phyloP scores from a whole-genome alignment of 257 asterid species.

The Knoxia roxburghii region DNA sequence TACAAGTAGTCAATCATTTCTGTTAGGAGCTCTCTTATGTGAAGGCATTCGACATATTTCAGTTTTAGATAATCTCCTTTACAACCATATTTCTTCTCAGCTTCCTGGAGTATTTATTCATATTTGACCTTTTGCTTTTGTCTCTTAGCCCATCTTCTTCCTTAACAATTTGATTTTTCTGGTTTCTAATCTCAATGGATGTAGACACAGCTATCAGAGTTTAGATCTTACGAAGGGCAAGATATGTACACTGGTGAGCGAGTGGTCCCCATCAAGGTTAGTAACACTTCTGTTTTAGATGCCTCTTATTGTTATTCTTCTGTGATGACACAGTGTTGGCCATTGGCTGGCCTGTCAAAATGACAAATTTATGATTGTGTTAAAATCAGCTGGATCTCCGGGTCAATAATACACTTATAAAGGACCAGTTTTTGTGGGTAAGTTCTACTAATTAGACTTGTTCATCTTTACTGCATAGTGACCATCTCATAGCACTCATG shows the following conservation, averaged over 20 bases:
- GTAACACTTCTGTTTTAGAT: constrained; percentile 12
- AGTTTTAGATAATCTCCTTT: not conserved
- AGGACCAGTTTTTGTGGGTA: constrained; percentile 96
- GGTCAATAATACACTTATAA: constrained; percentile 77
- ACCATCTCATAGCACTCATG: not conserved
- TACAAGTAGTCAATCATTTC: not conserved
- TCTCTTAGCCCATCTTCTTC: not conserved
- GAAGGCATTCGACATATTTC: not conserved
- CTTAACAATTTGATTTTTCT: not conserved
- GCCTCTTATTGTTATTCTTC: constrained; percentile 3
- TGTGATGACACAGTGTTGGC: constrained; percentile 1
- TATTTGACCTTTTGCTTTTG: not conserved
- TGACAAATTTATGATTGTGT: not conserved
- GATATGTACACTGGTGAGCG: constrained; percentile 93
- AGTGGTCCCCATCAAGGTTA: constrained; percentile 92
- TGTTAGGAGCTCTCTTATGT: not conserved
- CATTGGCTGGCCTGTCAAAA: constrained; percentile 14
- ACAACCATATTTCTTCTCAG: not conserved
- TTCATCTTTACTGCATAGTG: not conserved
- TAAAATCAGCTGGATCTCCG: constrained; percentile 90
- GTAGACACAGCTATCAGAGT: constrained; percentile 76
- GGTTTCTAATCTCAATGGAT: constrained; percentile 19
- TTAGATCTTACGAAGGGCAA: constrained; percentile 92
- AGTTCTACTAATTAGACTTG: constrained; percentile 26
- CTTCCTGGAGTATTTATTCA: not conserved